phyloP scores from a whole-genome alignment of 2,329 filamentous ascomycete species.

The Cryoendolithus antarcticus region DNA sequence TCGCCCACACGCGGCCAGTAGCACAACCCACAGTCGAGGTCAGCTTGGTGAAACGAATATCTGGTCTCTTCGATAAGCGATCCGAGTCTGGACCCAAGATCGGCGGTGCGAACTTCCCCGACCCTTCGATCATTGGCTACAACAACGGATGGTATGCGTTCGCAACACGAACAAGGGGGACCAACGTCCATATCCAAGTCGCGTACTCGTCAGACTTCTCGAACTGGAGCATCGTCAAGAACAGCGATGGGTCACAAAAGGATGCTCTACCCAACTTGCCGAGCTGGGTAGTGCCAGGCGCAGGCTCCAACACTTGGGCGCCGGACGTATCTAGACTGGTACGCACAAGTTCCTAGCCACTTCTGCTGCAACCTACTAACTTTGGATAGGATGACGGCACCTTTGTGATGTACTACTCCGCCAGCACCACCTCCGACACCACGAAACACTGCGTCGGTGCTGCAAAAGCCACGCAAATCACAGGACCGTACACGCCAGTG shows the following conservation, averaged over 20 bases:
- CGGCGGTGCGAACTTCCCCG: constrained; percentile 34
- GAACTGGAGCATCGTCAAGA: constrained; percentile 36
- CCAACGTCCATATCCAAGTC: constrained; percentile 39
- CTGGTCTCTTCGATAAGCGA: constrained; percentile 3
- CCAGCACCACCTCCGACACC: constrained; percentile 12
- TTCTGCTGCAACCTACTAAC: too few species aligned
- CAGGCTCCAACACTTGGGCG: constrained; percentile 34
- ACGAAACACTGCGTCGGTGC: constrained; percentile 21
- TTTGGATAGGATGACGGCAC: constrained; percentile 11
- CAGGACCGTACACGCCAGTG: constrained; percentile 16
- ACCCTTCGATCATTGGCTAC: constrained; percentile 40
- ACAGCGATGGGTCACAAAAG: constrained; percentile 24
- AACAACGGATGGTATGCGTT: constrained; percentile 47
- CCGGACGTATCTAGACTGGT: constrained; percentile 44
- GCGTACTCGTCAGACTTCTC: constrained; percentile 38
- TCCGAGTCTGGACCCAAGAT: constrained; percentile 15
- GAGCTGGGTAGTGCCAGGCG: constrained; percentile 38
- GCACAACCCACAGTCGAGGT: not conserved
- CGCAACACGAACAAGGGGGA: constrained; percentile 32
- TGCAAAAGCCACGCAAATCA: constrained; percentile 13
- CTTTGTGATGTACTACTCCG: constrained; percentile 21
- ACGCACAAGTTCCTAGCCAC: constrained; percentile 1
- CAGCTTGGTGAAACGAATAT: too few species aligned
- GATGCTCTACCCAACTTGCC: constrained; percentile 44
- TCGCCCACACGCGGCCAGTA: not conserved